These are phyloP conservation scores for Chionographis japonica DNA, from an alignment of 106 monocot genomes.

Conservation along the genomic window DNA sequence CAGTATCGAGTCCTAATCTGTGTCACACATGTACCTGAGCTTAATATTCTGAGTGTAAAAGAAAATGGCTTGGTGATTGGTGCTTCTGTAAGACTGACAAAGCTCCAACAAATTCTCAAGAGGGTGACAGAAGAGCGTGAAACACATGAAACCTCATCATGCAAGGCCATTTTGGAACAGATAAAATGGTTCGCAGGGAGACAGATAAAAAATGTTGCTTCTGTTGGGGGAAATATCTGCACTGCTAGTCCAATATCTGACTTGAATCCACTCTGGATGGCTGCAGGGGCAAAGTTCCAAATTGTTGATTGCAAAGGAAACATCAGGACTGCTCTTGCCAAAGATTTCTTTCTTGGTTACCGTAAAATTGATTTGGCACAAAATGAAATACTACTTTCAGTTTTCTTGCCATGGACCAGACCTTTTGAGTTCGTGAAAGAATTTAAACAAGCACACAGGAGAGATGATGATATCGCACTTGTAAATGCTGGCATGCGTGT, in stretches of 20 bases:
- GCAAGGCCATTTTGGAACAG: slow-evolving; percentile 77
- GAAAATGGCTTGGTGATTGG: slow-evolving; percentile 86
- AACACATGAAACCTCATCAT: slow-evolving; percentile 63
- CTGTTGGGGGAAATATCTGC: slow-evolving; percentile 96
- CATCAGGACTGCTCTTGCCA: slow-evolving; percentile 50
- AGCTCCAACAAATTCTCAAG: slow-evolving; percentile 64
- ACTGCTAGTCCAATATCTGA: slow-evolving; percentile 99
- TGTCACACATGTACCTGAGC: slow-evolving; percentile 68
- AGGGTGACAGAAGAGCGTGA: slow-evolving; percentile 41
- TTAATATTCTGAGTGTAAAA: slow-evolving; percentile 49
- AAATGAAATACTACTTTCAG: slow-evolving; percentile 69
- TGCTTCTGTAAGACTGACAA: slow-evolving; percentile 77
- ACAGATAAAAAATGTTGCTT: slow-evolving; percentile 95
- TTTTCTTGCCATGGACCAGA: slow-evolving; percentile 86
- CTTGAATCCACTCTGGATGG: slow-evolving; percentile 97
- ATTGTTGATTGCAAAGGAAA: slow-evolving; percentile 61
- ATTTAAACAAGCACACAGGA: slow-evolving; percentile 93
- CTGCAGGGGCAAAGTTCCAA: slow-evolving; percentile 61
- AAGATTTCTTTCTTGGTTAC: slow-evolving; percentile 87
- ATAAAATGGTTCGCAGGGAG: slow-evolving; percentile 97
- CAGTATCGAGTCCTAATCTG: slow-evolving; percentile 64
- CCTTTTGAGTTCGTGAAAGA: slow-evolving; percentile 92
- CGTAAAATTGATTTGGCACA: slow-evolving; percentile 70
- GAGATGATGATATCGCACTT: slow-evolving; percentile 99
- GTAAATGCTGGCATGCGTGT: slow-evolving; percentile 98